Evolutionary conservation across 2,329 filamentous ascomycete genomes (phyloP).

Genomic region (Pezicula carpinea): DNA sequence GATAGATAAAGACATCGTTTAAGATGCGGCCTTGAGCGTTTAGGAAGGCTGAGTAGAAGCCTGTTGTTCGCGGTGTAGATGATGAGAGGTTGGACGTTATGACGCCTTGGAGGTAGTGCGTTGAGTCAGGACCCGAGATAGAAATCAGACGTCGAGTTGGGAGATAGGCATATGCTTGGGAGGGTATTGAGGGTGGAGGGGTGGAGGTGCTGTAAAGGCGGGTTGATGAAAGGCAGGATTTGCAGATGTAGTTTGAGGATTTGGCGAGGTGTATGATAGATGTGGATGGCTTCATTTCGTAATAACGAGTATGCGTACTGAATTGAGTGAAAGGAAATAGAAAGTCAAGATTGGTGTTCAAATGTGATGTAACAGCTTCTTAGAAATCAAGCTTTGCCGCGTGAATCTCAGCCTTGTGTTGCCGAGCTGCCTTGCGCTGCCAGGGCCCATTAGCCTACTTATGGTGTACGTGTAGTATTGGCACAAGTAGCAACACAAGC

Average conservation of each 20-base stretch:
- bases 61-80: slow-evolving; percentile 35
- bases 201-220: slow-evolving; percentile 3
- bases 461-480: too few relatives aligned
- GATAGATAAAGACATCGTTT: slow-evolving; percentile 88
- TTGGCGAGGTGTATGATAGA: slow-evolving; percentile 4
- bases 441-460: too few relatives aligned
- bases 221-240: slow-evolving; percentile 15
- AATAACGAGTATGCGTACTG: background rate
- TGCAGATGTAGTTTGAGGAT: slow-evolving; percentile 17
- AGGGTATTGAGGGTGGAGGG: slow-evolving; percentile 36
- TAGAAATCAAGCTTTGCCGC: background rate
- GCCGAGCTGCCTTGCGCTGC: too few relatives aligned
- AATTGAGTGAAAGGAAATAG: too few relatives aligned
- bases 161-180: slow-evolving; percentile 50
- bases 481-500: too few relatives aligned
- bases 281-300: slow-evolving; percentile 16
- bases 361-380: background rate
- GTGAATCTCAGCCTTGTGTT: slow-evolving; percentile 15
- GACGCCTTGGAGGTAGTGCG: slow-evolving; percentile 83
- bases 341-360: background rate
- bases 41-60: slow-evolving; percentile 79
- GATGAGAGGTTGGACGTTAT: slow-evolving; percentile 65
- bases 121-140: slow-evolving; percentile 72
- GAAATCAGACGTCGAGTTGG: slow-evolving; percentile 75
- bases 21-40: slow-evolving; percentile 81